phyloP scores from a whole-genome alignment of 176 grass and related monocot species.

The Triticum urartu region DNA sequence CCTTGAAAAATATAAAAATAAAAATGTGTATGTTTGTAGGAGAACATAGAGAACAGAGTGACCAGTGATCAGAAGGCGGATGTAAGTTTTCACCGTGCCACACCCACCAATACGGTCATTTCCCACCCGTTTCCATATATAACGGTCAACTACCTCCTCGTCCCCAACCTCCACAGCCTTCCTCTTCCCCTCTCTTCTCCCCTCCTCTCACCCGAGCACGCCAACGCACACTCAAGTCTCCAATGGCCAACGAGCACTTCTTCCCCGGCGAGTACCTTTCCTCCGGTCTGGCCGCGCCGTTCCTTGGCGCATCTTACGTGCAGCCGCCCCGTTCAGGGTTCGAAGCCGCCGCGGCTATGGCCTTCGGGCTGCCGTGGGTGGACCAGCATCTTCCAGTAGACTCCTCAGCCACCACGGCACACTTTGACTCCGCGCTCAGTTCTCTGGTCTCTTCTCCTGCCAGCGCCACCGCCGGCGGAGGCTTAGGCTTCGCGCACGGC shows the following conservation, averaged over 20 bases:
- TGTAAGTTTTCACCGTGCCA: neutral
- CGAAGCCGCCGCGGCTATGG: constrained; percentile 8
- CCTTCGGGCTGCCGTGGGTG: neutral
- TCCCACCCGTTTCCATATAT: constrained; percentile 32
- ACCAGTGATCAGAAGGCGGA: neutral
- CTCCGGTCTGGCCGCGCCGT: neutral
- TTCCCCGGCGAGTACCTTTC: constrained; percentile 14
- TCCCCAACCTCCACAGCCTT: neutral
- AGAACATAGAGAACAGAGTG: neutral
- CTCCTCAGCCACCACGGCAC: constrained; percentile 13
- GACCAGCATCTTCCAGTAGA: neutral
- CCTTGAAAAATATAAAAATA: too few relatives aligned
- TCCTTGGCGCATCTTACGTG: neutral
- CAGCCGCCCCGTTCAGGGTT: neutral
- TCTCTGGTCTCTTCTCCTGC: constrained; percentile 60
- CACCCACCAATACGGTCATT: constrained; percentile 20
- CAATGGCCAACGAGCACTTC: constrained; percentile 48
- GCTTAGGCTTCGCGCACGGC: neutral
- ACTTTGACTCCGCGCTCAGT: constrained; percentile 64
- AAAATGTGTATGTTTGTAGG: too few relatives aligned
- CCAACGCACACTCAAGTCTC: neutral
- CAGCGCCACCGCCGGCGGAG: neutral
- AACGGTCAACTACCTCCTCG: constrained; percentile 49
- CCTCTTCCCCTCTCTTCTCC: neutral
- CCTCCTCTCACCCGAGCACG: neutral